Conservation (phyloP, 257 asterid species). For the Ajuga chamaepitys region DNA sequence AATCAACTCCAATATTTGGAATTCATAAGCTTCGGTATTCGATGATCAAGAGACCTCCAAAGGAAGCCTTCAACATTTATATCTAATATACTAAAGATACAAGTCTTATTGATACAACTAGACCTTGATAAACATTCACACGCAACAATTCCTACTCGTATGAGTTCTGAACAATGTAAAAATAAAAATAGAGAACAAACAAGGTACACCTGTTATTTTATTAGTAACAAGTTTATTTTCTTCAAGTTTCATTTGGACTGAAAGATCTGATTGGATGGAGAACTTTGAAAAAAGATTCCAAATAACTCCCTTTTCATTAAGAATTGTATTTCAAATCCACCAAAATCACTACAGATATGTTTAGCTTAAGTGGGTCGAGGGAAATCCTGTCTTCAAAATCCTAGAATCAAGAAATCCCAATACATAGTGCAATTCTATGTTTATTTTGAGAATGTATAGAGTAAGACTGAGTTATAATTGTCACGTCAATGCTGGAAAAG, state of each 20-base stretch:
- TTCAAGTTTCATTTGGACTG: neutral
- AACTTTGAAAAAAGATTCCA: neutral
- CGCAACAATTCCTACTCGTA: neutral
- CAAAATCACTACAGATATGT: no score
- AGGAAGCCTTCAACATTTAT: neutral
- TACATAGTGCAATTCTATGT: no score
- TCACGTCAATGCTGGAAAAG: no score
- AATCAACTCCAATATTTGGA: neutral
- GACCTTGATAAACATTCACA: neutral
- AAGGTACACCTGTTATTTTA: neutral
- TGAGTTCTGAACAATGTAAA: conserved; percentile 3
- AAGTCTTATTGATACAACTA: conserved; percentile 3
- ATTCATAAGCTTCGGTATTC: neutral
- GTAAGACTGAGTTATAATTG: no score
- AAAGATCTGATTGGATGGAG: neutral
- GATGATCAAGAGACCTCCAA: neutral
- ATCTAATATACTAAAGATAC: neutral
- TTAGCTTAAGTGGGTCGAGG: no score
- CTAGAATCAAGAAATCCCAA: no score
- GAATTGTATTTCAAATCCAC: neutral
- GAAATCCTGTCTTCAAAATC: no score
- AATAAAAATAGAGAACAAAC: neutral
- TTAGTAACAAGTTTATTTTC: conserved; percentile 2
- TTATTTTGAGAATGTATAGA: no score
- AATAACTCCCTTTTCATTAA: neutral